Base-by-base conservation (phyloP, 768 basidiomycete genomes). In the Lactarius indigo region DNA sequence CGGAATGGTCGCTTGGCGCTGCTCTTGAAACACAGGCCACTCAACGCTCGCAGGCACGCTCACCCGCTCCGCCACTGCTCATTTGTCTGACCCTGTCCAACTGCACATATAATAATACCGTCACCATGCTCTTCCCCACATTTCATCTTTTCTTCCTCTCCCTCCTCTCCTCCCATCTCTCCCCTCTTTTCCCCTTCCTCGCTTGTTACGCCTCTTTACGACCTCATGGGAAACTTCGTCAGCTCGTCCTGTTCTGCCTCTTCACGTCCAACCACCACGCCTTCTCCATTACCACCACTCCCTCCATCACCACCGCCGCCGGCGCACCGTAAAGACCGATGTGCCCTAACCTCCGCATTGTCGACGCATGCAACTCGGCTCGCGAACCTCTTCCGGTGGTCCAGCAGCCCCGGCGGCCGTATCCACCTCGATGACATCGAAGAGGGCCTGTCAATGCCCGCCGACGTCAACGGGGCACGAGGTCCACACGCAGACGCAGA, bases 171-270 rank as follows among this genome's bases (percentile, higher is more conserved):
- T 12, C 41, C 65, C 15, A 42, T 42, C n/a, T n/a, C 26, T 23
- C 31, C 20, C 18, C 54, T 41, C 60, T 63, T 63, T 30, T 20
- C 30, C 28, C 23, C 33, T 18, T 18, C 47, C 64, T 20, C 18
- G 28, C 13, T 54, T 28, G 12, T 23, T n/a, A 12, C 44, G 47
- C 35, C 33, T 28, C n/a, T 28, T 5, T 20, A 41, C 20, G 17
- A 10, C 31, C 50, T 58, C 66, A 67, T 67, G 66, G 61, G 66
- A 5, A 59, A 59, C 62, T 67, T 63, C 8, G 57, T 67, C 26
- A 52, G 50, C 15, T 52, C 50, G 23, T 50, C 47, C 61, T 52
- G 54, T 8, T 50, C 44, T 50, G 26, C 37, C 28, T 15, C 23
- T 35, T 63, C 65, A 63, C 50, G 41, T 56, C 52, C 60, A 8